These are phyloP conservation scores for Neofusicoccum sp. DNA, from an alignment of 2,329 filamentous ascomycete genomes.

Conservation along the genomic window DNA sequence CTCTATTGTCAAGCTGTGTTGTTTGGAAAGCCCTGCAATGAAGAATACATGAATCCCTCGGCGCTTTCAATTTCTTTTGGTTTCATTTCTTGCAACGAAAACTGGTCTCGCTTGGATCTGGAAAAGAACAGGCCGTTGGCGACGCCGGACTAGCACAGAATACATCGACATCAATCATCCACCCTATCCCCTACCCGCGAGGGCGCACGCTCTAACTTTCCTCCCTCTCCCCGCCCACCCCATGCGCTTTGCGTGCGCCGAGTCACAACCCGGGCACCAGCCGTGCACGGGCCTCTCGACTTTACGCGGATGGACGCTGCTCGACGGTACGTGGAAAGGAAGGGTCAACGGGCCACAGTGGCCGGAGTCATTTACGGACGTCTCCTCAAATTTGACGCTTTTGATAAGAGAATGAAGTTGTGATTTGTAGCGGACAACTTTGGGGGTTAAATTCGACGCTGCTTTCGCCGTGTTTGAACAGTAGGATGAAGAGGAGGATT, in stretches of 20 bases:
- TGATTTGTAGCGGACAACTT: too few species aligned
- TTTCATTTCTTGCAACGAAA: not conserved
- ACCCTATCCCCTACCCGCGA: not conserved
- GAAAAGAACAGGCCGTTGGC: not conserved
- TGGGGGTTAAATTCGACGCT: too few species aligned
- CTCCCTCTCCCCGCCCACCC: not conserved
- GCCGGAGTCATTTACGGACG: too few species aligned
- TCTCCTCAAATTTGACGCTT: too few species aligned
- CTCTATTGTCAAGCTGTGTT: too few species aligned
- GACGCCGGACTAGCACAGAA: not conserved
- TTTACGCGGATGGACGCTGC: not conserved
- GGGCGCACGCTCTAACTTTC: not conserved
- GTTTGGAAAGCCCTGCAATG: too few species aligned
- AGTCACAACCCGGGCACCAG: conserved; percentile 12
- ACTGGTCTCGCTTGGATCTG: not conserved
- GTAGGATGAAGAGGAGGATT: too few species aligned
- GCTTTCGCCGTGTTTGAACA: too few species aligned
- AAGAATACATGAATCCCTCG: too few species aligned
- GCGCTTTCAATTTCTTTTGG: not conserved
- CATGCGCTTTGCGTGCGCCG: conserved; percentile 9
- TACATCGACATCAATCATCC: not conserved
- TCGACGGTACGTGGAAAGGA: not conserved
- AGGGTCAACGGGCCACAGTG: not conserved
- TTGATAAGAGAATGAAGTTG: too few species aligned
- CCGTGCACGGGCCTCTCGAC: conserved; percentile 2